These are phyloP conservation scores for Trichaptum fuscoviolaceum DNA, from an alignment of 768 basidiomycete genomes.

Conservation along the genomic window DNA sequence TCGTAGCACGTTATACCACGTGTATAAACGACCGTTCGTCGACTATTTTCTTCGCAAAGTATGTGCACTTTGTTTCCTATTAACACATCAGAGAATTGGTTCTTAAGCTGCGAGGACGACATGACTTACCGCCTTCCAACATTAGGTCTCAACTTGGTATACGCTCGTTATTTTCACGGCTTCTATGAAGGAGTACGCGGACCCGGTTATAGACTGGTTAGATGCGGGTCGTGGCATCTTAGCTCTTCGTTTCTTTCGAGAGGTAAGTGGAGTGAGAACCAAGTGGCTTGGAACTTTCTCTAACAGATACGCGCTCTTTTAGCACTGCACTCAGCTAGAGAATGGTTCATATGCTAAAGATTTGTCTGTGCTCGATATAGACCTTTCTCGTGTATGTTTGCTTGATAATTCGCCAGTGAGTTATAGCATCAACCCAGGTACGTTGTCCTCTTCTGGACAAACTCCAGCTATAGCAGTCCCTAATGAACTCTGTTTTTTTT, in stretches of 20 bases:
- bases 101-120: neutral
- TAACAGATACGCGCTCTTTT: constrained; percentile 10
- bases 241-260: constrained; percentile 83
- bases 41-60: constrained; percentile 93
- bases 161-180: constrained; percentile 98
- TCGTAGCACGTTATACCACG: constrained; percentile 89
- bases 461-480: neutral
- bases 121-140: constrained; percentile 12
- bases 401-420: constrained; percentile 95
- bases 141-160: constrained; percentile 95
- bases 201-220: constrained; percentile 99
- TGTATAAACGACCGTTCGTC: constrained; percentile 97
- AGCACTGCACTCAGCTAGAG: constrained; percentile 90
- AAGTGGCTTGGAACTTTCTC: neutral
- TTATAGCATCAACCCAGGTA: constrained; percentile 91
- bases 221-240: constrained; percentile 93
- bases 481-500: constrained; percentile 5
- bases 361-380: constrained; percentile 78
- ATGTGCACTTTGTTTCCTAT: constrained; percentile 16
- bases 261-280: constrained; percentile 49
- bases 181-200: constrained; percentile 98
- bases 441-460: constrained; percentile 18
- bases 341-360: constrained; percentile 97
- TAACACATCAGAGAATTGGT: neutral
- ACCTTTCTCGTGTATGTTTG: constrained; percentile 89